Evolutionary conservation across 257 asterid genomes (phyloP).

Genomic region (Cinchona pubescens): DNA sequence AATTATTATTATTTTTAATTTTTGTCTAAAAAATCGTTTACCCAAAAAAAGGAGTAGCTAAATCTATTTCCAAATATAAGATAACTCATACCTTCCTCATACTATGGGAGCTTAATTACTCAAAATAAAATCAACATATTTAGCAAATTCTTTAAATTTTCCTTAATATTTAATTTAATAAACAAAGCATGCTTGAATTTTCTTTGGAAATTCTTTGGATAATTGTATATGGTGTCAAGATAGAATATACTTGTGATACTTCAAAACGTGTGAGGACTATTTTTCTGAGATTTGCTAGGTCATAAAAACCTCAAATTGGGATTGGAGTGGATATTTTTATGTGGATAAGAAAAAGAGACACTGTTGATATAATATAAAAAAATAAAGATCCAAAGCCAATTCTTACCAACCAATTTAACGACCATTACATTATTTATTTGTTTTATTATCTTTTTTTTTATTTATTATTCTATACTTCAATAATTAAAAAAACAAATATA

Average conservation of each 20-base stretch:
- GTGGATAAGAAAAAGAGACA: constrained; percentile 34
- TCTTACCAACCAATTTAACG: constrained; percentile 24
- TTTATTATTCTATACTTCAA: no score
- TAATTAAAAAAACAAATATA: neutral
- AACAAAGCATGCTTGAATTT: neutral
- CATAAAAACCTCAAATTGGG: neutral
- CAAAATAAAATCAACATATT: neutral
- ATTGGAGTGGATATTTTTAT: neutral
- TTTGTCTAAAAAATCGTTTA: no score
- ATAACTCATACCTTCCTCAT: neutral
- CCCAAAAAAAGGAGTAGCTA: neutral
- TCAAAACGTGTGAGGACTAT: neutral
- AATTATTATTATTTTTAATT: no score
- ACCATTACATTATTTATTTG: constrained; percentile 1
- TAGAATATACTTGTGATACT: no score
- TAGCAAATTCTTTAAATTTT: neutral
- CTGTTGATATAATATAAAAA: neutral
- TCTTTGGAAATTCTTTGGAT: neutral
- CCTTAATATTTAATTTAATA: neutral
- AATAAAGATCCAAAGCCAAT: neutral
- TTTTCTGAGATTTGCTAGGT: no score
- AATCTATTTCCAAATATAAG: neutral
- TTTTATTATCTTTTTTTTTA: neutral
- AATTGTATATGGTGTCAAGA: neutral
- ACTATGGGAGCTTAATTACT: neutral